Conservation (phyloP, 441 rosid genomes). For the Theobroma grandiflorum region DNA sequence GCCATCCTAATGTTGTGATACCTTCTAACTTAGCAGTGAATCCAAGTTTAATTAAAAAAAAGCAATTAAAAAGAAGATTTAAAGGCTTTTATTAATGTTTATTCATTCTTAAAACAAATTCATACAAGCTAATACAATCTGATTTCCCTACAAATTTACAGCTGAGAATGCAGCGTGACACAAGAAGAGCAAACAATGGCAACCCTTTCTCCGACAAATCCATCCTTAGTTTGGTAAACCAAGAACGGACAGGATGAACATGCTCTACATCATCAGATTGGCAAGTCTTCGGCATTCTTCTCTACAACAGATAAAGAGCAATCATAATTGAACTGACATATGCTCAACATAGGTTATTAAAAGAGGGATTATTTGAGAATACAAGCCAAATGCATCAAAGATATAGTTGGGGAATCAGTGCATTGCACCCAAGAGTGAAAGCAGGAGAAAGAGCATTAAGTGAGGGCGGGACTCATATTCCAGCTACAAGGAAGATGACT, state of each 20-base stretch:
- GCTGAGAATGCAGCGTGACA: not conserved
- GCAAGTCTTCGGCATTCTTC: not conserved
- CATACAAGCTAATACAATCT: not conserved
- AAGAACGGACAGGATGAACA: not conserved
- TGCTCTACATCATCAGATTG: not conserved
- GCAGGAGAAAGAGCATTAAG: not conserved
- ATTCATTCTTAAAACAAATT: no score
- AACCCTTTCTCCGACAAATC: not conserved
- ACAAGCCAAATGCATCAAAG: slow-evolving; percentile 2
- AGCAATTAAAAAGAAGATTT: no score
- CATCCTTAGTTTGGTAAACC: not conserved
- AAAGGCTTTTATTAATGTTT: no score
- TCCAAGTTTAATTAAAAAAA: no score
- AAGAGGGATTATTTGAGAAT: not conserved
- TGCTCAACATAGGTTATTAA: not conserved
- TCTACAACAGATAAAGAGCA: not conserved
- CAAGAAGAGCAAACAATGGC: not conserved
- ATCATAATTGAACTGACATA: not conserved
- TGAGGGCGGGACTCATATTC: not conserved
- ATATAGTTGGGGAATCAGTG: not conserved
- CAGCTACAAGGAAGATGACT: slow-evolving; percentile 13
- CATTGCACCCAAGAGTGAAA: not conserved
- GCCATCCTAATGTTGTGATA: no score
- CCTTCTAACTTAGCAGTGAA: no score
- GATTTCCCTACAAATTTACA: slow-evolving; percentile 13